These are phyloP conservation scores for Xylaria sp. DNA, from an alignment of 2,329 filamentous ascomycete genomes.

Conservation along the genomic window DNA sequence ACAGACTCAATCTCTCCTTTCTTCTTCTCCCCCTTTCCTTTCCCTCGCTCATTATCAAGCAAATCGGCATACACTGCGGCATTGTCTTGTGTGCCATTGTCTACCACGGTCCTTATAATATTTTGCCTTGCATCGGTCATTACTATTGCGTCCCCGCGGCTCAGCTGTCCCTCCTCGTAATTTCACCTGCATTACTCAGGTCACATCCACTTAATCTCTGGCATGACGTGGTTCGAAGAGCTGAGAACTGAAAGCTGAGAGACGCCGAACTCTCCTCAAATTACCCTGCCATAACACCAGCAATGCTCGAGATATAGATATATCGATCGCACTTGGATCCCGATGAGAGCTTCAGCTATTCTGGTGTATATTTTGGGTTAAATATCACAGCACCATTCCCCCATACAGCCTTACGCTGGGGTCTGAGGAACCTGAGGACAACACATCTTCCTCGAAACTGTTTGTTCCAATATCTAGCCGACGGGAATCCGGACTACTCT, in stretches of 20 bases:
- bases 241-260: conserved; percentile 29
- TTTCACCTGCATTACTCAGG: conserved; percentile 34
- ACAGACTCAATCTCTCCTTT: conserved; percentile 6
- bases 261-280: conserved; percentile 6
- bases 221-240: conserved; percentile 28
- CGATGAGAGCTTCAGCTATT: neutral
- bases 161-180: conserved; percentile 22
- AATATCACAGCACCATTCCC: conserved; percentile 10
- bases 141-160: conserved; percentile 2
- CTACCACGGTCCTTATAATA: conserved; percentile 25
- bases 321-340: neutral
- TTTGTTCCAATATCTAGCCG: conserved; percentile 21
- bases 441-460: conserved; percentile 21
- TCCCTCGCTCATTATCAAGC: conserved; percentile 16
- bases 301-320: conserved; percentile 8
- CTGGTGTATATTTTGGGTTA: conserved; percentile 16
- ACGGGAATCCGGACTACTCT: neutral
- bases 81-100: neutral
- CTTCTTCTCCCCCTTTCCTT: conserved; percentile 3
- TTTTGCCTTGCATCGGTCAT: conserved; percentile 3
- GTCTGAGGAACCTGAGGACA: neutral
- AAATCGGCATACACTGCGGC: neutral
- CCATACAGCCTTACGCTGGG: conserved; percentile 8
- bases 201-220: conserved; percentile 33
- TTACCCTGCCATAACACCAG: neutral